Evolutionary conservation across 352 stramenopile species (phyloP).

Genomic region (Stramenopiles sp.): DNA sequence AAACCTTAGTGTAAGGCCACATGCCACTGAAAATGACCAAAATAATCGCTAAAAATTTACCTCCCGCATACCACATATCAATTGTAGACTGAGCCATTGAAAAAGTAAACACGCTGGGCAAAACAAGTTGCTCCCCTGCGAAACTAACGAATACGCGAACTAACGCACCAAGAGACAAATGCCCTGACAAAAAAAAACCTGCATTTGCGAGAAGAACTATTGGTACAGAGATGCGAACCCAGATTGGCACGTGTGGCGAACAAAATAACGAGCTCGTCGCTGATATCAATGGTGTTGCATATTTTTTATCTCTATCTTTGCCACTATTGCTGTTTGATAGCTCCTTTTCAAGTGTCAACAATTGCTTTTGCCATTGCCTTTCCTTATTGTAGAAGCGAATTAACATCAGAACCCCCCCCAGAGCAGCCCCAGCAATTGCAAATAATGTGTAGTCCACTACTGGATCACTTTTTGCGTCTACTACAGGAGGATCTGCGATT

Average conservation of each 20-base stretch:
- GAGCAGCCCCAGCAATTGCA: not conserved
- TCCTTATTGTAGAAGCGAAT: not conserved
- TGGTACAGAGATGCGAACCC: not conserved
- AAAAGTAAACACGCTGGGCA: conserved; percentile 20
- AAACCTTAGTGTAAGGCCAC: conserved; percentile 26
- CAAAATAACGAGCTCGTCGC: not conserved
- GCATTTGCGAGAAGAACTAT: not conserved
- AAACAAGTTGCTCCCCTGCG: not conserved
- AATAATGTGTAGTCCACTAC: not conserved
- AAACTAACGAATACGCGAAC: conserved; percentile 11
- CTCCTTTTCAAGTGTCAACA: not conserved
- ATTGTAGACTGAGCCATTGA: conserved; percentile 22
- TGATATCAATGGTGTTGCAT: not conserved
- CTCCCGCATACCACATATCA: conserved; percentile 26
- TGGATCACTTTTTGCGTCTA: not conserved
- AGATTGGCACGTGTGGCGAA: not conserved
- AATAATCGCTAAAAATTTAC: conserved; percentile 21
- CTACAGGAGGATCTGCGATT: not conserved
- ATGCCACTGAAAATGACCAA: conserved; percentile 24
- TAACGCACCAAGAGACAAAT: conserved; percentile 3
- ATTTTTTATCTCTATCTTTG: not conserved
- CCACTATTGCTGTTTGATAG: not conserved
- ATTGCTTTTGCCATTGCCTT: not conserved
- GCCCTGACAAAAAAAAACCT: not conserved
- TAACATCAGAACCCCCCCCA: not conserved